These are phyloP conservation scores for Pezicula carpinea DNA, from an alignment of 2,329 filamentous ascomycete genomes.

Conservation along the genomic window DNA sequence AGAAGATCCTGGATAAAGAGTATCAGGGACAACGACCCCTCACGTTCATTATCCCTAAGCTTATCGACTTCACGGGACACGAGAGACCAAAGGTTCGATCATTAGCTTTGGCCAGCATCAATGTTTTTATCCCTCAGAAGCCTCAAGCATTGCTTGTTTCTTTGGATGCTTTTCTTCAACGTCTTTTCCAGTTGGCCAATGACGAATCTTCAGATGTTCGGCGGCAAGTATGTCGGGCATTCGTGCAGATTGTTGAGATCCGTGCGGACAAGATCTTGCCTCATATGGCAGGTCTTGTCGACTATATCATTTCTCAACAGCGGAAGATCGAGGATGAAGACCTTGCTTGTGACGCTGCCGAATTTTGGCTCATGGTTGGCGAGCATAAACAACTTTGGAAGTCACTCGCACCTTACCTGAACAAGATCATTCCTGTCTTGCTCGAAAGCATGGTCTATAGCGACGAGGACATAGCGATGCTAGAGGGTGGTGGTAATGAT, in stretches of 20 bases:
- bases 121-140: slow-evolving; percentile 84
- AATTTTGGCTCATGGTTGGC: slow-evolving; percentile 94
- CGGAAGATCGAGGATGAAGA: slow-evolving; percentile 77
- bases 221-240: slow-evolving; percentile 87
- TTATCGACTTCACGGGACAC: slow-evolving; percentile 81
- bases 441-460: slow-evolving; percentile 95
- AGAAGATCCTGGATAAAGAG: slow-evolving; percentile 77
- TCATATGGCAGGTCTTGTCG: slow-evolving; percentile 81
- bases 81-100: slow-evolving; percentile 72
- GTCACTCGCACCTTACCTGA: slow-evolving; percentile 70
- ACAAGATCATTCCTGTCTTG: slow-evolving; percentile 83
- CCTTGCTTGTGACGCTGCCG: slow-evolving; percentile 86
- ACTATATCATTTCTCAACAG: slow-evolving; percentile 91
- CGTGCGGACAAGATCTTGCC: slow-evolving; percentile 86
- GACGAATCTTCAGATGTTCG: slow-evolving; percentile 80
- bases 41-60: slow-evolving; percentile 81
- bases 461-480: slow-evolving; percentile 82
- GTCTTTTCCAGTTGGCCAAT: slow-evolving; percentile 74
- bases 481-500: slow-evolving; percentile 82
- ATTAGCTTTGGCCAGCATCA: slow-evolving; percentile 78
- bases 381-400: slow-evolving; percentile 80
- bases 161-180: slow-evolving; percentile 75
- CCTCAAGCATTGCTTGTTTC: slow-evolving; percentile 76
- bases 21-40: slow-evolving; percentile 86
- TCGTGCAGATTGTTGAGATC: slow-evolving; percentile 87